phyloP scores from a whole-genome alignment of 2,329 filamentous ascomycete species.

The Botrytis elliptica region DNA sequence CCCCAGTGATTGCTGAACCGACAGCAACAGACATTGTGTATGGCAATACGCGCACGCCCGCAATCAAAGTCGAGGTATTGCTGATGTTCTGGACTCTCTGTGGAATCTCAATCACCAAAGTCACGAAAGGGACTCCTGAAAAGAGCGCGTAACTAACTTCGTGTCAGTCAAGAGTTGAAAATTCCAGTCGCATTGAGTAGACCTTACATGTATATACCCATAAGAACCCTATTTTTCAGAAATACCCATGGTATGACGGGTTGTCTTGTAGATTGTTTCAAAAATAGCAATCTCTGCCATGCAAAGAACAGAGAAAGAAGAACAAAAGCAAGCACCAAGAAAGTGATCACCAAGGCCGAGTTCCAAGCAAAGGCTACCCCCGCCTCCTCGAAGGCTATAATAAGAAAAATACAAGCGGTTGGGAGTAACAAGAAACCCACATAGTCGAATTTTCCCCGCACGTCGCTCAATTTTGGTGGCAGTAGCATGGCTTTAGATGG shows the following conservation, averaged over 20 bases:
- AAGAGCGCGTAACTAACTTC: conserved; percentile 22
- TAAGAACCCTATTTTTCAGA: not conserved
- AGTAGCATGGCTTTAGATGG: not conserved
- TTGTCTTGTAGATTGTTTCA: conserved; percentile 11
- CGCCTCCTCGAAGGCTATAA: conserved; percentile 48
- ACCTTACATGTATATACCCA: not conserved
- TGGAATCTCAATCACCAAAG: conserved; percentile 26
- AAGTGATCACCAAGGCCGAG: conserved; percentile 42
- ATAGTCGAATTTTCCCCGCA: conserved; percentile 21
- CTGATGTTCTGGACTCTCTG: conserved; percentile 26
- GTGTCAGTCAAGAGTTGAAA: not conserved
- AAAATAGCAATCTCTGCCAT: conserved; percentile 35
- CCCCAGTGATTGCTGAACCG: not conserved
- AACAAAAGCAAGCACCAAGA: conserved; percentile 27
- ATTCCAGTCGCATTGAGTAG: not conserved
- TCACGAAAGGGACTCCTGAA: conserved; percentile 24
- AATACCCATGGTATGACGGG: not conserved
- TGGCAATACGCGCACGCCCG: conserved; percentile 8
- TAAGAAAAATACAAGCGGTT: conserved; percentile 45
- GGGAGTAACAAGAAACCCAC: conserved; percentile 40
- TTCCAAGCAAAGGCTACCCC: conserved; percentile 46
- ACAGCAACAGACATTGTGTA: not conserved
- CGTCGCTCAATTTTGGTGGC: not conserved
- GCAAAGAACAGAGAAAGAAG: conserved; percentile 39
- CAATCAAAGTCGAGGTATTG: conserved; percentile 17